These are phyloP conservation scores for Selaginella tamariscina DNA, from an alignment of 75 land plant genomes.

Conservation along the genomic window DNA sequence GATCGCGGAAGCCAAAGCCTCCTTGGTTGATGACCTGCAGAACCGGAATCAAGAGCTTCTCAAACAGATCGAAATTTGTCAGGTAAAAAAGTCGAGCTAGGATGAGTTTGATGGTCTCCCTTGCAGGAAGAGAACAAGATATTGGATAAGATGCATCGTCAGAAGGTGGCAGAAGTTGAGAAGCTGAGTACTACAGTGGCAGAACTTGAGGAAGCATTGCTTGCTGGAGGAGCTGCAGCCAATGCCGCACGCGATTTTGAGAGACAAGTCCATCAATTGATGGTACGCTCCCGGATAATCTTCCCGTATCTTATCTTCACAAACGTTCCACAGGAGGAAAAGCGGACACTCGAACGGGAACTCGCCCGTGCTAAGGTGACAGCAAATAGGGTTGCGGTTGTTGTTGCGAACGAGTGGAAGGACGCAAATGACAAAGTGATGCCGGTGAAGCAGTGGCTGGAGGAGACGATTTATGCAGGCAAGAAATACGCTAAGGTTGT, in stretches of 20 bases:
- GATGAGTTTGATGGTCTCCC: background rate
- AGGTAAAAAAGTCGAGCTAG: slow-evolving; percentile 35
- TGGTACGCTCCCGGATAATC: slow-evolving; percentile 30
- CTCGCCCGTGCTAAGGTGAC: slow-evolving; percentile 81
- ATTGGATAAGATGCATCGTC: slow-evolving; percentile 86
- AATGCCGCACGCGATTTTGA: slow-evolving; percentile 93
- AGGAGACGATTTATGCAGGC: slow-evolving; percentile 92
- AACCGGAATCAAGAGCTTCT: slow-evolving; percentile 86
- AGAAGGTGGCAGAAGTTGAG: slow-evolving; percentile 93
- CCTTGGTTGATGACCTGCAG: slow-evolving; percentile 87
- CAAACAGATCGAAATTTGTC: slow-evolving; percentile 96
- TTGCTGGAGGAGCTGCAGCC: slow-evolving; percentile 93
- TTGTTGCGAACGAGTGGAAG: slow-evolving; percentile 93
- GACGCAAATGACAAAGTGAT: slow-evolving; percentile 94
- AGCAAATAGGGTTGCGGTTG: slow-evolving; percentile 83
- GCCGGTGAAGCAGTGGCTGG: slow-evolving; percentile 93
- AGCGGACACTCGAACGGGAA: slow-evolving; percentile 78
- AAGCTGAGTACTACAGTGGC: slow-evolving; percentile 85
- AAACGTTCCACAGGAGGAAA: slow-evolving; percentile 50
- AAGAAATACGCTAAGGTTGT: background rate
- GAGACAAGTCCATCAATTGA: slow-evolving; percentile 85
- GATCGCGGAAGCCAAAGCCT: slow-evolving; percentile 73
- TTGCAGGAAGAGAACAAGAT: slow-evolving; percentile 90
- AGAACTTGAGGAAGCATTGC: slow-evolving; percentile 90
- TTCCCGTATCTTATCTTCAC: background rate